Base-by-base conservation (phyloP, 805 yeast species). In the Wickerhamomyces pijperi region DNA sequence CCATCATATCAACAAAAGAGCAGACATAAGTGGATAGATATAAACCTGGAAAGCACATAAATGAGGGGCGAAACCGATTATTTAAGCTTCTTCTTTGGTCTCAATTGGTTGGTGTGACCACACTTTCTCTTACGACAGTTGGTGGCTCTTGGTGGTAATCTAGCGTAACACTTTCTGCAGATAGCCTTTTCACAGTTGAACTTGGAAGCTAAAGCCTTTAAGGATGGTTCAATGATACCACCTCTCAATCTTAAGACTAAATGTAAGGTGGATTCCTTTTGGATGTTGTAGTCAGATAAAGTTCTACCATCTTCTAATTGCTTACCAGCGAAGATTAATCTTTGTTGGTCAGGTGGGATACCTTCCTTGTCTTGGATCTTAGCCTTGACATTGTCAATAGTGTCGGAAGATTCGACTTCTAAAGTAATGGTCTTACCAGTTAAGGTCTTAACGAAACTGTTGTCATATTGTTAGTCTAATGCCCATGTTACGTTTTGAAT, bases 121-220 rank as follows among this genome's bases (percentile, higher is more conserved):
- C 98, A 92, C 82, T 92, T 92, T 86, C 97, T 87, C 97, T 92
- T 92, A 80, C 98, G 87, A 82, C 98, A 92, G 96, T 92, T 92
- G 74, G 97, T 92, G 62, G 98, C 98, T 84, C 97, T 94, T 74
- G 98, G 96, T 67, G 98, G 98, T 67, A 92, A 88, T 81, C 98
- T 92, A 63, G 98, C 97, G 82, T 92, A 92, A 79, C 98, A 92
- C 71, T 88, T 85, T 76, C 98, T 94, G 82, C 98, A 92, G 70
- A 92, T 90, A 55, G 95, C 70, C 76, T 92, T 92, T 56, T 92
- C 98, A 80, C 97, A 92, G 94, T 92, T 92, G 90, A 83, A 92
- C 77, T 92, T 92, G 67, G 97, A 85, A 71, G 98, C 98, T 65
- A 92, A 80, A 61, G 90, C 96, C 78, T 90, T 92, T 64, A 92